A percentile compares a stretch with the other conserved stretches of the same genome.
Evolutionary conservation across 805 yeast species (phyloP).

Genomic region (Saturnispora bothae): DNA sequence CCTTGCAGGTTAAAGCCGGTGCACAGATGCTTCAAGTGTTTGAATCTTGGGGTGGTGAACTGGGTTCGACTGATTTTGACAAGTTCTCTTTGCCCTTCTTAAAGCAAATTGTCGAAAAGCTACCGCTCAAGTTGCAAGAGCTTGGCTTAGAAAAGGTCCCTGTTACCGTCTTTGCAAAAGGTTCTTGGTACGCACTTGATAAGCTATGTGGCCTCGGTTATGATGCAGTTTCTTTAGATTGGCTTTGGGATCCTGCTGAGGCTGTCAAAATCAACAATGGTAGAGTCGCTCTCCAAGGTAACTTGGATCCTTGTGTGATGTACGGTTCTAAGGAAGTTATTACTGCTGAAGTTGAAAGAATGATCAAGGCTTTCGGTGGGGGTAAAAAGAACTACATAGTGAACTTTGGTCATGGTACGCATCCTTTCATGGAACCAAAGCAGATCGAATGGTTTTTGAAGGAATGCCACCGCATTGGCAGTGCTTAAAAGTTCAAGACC

Average conservation of each 20-base stretch:
- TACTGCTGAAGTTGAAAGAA: constrained; percentile 67
- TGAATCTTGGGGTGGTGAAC: constrained; percentile 97
- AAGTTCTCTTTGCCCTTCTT: constrained; percentile 87
- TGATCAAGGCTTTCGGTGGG: constrained; percentile 90
- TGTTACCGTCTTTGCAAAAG: constrained; percentile 84
- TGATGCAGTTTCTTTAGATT: constrained; percentile 84
- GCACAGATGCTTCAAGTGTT: constrained; percentile 97
- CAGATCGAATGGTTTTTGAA: constrained; percentile 73
- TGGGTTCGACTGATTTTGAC: constrained; percentile 80
- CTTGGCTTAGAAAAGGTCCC: constrained; percentile 75
- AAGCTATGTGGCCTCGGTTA: constrained; percentile 73
- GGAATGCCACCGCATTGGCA: constrained; percentile 32
- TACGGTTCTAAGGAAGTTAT: constrained; percentile 83
- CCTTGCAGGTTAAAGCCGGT: constrained; percentile 92
- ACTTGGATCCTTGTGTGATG: constrained; percentile 89
- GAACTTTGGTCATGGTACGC: constrained; percentile 97
- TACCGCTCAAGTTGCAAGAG: constrained; percentile 61
- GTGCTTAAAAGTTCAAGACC: constrained; percentile 5
- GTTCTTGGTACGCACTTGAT: constrained; percentile 94
- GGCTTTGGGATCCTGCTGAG: constrained; percentile 77
- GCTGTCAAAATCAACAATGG: constrained; percentile 69
- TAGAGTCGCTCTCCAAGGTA: constrained; percentile 85
- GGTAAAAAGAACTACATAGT: constrained; percentile 86
- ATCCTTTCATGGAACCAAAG: constrained; percentile 94
- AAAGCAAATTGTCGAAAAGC: constrained; percentile 56